Evolutionary conservation across 73 alveolate genomes (phyloP), one percentile per base, ranked within the genome.

Genomic region (Effrenium voratum): DNA sequence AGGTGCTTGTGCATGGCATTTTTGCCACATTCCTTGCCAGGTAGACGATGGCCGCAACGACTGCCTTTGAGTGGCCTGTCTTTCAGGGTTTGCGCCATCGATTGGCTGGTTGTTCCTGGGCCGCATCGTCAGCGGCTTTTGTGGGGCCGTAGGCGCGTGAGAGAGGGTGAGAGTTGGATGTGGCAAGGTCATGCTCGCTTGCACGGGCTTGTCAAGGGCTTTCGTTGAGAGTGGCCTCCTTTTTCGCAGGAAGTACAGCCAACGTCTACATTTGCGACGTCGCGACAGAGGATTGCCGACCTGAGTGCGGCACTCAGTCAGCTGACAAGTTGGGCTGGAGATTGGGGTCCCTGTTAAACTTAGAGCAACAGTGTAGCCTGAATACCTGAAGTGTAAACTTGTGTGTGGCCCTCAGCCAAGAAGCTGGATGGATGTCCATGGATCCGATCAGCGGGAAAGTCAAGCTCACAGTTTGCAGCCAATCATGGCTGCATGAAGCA

Each of bases 211-310:
- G n/a, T n/a, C n/a, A 57, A 57, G 6, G 3, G n/a, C 13, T 30
- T 30, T 34, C 82, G 28, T 26, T 26, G 0, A 70, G 13, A 70
- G 13, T 26, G 82, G 43, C 36, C 26, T 26, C 46, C 38, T 22
- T 19, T 4, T 32, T 28, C 75, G 63, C 81, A 76, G 98, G 98
- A n/a, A 76, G 92, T 92, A 92, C 98, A 2, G 90, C 92, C 47
- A 92, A 92, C 22, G 98, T 92, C 60, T 92, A 92, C 82, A 92
- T 92, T 16, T 75, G 92, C 68, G 98, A 92, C 55, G 98, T 92
- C 43, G 91, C 91, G 43, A 49, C 92, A 3, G 98, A 92, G 47
- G 98, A 92, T n/a, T 90, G 97, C 34, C 97, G 97, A 12, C 97
- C 97, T 32, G 97, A 90, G 97, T 44, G 47, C 28, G 60, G 15